A percentile compares a stretch with the other conserved stretches of the same genome.
These are phyloP conservation scores for Fusarium hainanense DNA, from an alignment of 2,329 filamentous ascomycete species.

Conservation along the genomic window DNA sequence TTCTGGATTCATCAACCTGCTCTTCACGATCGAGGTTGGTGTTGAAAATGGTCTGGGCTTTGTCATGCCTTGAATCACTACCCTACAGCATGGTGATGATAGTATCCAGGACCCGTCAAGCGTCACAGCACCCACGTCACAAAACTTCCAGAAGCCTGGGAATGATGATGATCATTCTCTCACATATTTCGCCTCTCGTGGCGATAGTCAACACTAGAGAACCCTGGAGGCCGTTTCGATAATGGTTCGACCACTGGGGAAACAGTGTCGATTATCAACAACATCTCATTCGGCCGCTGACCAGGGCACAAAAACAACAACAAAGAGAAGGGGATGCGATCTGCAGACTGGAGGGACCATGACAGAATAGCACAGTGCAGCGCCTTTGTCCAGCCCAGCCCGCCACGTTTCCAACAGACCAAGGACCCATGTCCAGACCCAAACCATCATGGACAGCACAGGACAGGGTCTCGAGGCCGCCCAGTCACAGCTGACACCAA, in stretches of 20 bases:
- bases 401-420: conserved; percentile 45
- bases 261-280: conserved; percentile 26
- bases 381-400: conserved; percentile 30
- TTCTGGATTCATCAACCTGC: conserved; percentile 20
- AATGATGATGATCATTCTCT: conserved; percentile 18
- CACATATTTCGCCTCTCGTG: conserved; percentile 30
- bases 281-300: conserved; percentile 32
- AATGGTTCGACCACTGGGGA: conserved; percentile 28
- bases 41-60: conserved; percentile 17
- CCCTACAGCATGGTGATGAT: conserved; percentile 14
- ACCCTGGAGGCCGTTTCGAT: conserved; percentile 12
- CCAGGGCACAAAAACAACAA: conserved; percentile 26
- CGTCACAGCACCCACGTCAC: conserved; percentile 17
- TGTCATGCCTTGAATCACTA: conserved; percentile 24
- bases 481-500: conserved; percentile 40
- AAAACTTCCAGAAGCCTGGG: conserved; percentile 29
- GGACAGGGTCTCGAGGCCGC: conserved; percentile 33
- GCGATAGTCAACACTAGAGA: conserved; percentile 15
- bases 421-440: conserved; percentile 32
- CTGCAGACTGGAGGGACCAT: conserved; percentile 35
- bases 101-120: not conserved
- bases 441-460: conserved; percentile 26
- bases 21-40: conserved; percentile 22
- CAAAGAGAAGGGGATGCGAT: conserved; percentile 24
- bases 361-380: conserved; percentile 40